phyloP scores from a whole-genome alignment of 768 basidiomycete genomes.

The Pulveroboletus ravenelii region DNA sequence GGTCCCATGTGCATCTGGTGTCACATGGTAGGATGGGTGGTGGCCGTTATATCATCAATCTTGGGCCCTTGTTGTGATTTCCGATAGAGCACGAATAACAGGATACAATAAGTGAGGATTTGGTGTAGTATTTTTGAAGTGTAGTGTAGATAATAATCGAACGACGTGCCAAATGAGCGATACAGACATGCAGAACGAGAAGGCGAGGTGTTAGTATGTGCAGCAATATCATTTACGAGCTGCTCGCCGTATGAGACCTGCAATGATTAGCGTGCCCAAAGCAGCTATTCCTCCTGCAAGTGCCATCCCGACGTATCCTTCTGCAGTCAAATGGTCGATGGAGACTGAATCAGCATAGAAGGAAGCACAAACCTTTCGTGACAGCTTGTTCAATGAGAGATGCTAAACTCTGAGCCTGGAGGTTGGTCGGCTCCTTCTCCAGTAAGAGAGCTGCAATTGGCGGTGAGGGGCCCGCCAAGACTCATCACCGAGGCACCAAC shows the following conservation, averaged over 20 bases:
- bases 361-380: constrained; percentile 56
- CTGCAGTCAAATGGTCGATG: constrained; percentile 36
- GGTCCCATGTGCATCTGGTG: too few species aligned
- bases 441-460: constrained; percentile 63
- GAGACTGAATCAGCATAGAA: neutral
- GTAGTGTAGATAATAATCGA: constrained; percentile 13
- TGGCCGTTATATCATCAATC: constrained; percentile 1
- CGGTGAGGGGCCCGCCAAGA: constrained; percentile 1
- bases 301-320: constrained; percentile 99
- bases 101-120: constrained; percentile 27
- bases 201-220: constrained; percentile 11
- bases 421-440: constrained; percentile 87
- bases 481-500: constrained; percentile 42
- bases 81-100: constrained; percentile 7
- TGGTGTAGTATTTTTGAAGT: constrained; percentile 1
- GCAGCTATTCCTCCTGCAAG: constrained; percentile 89
- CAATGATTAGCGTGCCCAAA: constrained; percentile 67
- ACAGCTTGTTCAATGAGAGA: constrained; percentile 85
- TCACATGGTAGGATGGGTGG: neutral
- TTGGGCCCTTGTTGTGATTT: constrained; percentile 12
- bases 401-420: constrained; percentile 85
- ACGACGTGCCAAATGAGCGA: constrained; percentile 5
- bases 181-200: constrained; percentile 14
- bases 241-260: constrained; percentile 83
- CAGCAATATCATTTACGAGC: constrained; percentile 36